These are phyloP conservation scores for Phyllosticta citriasiana DNA, from an alignment of 2,329 filamentous ascomycete genomes.

Conservation along the genomic window DNA sequence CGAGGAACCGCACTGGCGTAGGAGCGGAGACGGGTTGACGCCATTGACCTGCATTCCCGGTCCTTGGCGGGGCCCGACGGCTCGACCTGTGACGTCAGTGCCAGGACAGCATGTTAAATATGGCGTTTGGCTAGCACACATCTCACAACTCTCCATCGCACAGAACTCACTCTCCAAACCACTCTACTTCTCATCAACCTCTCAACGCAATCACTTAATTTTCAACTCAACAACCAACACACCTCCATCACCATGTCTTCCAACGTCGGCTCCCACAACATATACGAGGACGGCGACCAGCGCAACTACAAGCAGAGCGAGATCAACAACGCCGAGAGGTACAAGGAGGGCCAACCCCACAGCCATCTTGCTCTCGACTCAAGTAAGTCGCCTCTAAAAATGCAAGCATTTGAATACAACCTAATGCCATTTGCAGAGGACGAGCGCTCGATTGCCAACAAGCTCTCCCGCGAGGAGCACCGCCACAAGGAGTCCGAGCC, in stretches of 20 bases:
- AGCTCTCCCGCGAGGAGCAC: slow-evolving; percentile 53
- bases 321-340: slow-evolving; percentile 46
- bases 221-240: not conserved
- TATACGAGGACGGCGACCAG: slow-evolving; percentile 75
- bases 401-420: not conserved
- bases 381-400: slow-evolving; percentile 42
- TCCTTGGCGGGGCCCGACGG: not conserved
- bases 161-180: not conserved
- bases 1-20: not conserved
- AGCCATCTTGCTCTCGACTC: slow-evolving; percentile 61
- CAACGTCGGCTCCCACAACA: slow-evolving; percentile 52
- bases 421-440: slow-evolving; percentile 44
- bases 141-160: not conserved
- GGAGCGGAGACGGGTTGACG: not conserved
- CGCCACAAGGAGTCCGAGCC: slow-evolving; percentile 33
- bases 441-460: slow-evolving; percentile 61
- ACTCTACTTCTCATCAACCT: not conserved
- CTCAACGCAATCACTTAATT: not conserved
- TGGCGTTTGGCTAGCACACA: not conserved
- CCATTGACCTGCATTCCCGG: not conserved
- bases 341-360: slow-evolving; percentile 60
- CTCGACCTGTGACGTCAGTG: not conserved
- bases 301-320: slow-evolving; percentile 49
- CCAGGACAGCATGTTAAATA: not conserved
- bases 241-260: slow-evolving; percentile 39